These are phyloP conservation scores for Pilaira anomala DNA, from an alignment of 192 early-diverging fungal species.

Conservation along the genomic window DNA sequence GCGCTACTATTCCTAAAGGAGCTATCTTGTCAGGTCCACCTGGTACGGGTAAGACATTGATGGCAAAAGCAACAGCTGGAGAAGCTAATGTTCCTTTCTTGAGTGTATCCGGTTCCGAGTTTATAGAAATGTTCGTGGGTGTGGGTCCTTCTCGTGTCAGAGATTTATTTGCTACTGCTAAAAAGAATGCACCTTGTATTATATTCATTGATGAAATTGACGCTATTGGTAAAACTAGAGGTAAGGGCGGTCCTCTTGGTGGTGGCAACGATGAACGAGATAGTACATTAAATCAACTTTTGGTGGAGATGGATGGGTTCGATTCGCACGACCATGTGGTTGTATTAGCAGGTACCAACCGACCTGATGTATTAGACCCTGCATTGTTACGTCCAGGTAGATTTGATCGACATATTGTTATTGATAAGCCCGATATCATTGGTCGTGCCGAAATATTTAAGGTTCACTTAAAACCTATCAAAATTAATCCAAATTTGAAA, in stretches of 20 bases:
- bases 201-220: constrained; percentile 99
- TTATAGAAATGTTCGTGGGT: constrained; percentile 99
- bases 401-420: constrained; percentile 97
- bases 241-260: constrained; percentile 77
- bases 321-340: constrained; percentile 84
- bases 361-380: constrained; percentile 95
- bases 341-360: constrained; percentile 95
- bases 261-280: constrained; percentile 99
- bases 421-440: constrained; percentile 96
- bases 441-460: constrained; percentile 93
- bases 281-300: constrained; percentile 92
- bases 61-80: constrained; percentile 98
- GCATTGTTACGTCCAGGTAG: constrained; percentile 95
- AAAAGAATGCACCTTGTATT: constrained; percentile 96
- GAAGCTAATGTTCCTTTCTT: constrained; percentile 98
- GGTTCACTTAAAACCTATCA: constrained; percentile 91
- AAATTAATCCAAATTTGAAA: constrained; percentile 83
- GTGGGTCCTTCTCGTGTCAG: constrained; percentile 92
- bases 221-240: constrained; percentile 98
- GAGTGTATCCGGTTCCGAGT: constrained; percentile 97
- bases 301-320: constrained; percentile 99
- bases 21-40: constrained; percentile 91
- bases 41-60: constrained; percentile 95
- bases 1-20: constrained; percentile 98
- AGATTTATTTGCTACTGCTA: constrained; percentile 95